Evolutionary conservation across 495 filamentous ascomycete species (phyloP).

Genomic region (Neurospora sp.): DNA sequence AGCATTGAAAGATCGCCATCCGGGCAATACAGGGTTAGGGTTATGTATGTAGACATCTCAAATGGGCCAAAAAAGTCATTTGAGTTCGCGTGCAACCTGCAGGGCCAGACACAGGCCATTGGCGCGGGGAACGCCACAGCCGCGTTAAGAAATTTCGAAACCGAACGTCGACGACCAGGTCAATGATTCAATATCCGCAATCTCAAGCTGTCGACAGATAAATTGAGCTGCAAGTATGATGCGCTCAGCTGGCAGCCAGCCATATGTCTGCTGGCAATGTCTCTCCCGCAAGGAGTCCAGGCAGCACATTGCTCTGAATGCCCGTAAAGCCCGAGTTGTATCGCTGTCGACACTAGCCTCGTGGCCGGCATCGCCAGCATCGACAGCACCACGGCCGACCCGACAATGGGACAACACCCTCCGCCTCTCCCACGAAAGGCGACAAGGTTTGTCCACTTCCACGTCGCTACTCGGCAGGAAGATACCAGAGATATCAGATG

Average conservation of each 20-base stretch:
- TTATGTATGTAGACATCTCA: background rate
- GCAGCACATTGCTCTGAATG: background rate
- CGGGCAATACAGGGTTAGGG: slow-evolving; percentile 6
- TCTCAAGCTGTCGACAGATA: background rate
- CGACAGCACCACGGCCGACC: background rate
- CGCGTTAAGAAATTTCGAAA: background rate
- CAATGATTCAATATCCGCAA: background rate
- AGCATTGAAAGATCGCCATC: background rate
- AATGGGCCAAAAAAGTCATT: slow-evolving; percentile 4
- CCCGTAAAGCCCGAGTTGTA: background rate
- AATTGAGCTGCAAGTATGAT: slow-evolving; percentile 10
- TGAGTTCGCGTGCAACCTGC: slow-evolving; percentile 12
- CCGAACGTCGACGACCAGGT: background rate
- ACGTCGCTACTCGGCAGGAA: background rate
- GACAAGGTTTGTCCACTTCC: background rate
- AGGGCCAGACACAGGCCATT: background rate
- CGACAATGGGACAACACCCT: background rate
- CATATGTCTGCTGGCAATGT: slow-evolving; percentile 26
- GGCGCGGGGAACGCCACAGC: background rate
- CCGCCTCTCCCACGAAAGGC: background rate
- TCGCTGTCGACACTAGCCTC: background rate
- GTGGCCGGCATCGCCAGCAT: background rate
- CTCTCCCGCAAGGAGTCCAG: slow-evolving; percentile 2
- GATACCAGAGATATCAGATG: background rate
- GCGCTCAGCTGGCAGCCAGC: slow-evolving; percentile 13